Evolutionary conservation across 179 eudicot genomes (phyloP).

Genomic region (Gypsophila paniculata): DNA sequence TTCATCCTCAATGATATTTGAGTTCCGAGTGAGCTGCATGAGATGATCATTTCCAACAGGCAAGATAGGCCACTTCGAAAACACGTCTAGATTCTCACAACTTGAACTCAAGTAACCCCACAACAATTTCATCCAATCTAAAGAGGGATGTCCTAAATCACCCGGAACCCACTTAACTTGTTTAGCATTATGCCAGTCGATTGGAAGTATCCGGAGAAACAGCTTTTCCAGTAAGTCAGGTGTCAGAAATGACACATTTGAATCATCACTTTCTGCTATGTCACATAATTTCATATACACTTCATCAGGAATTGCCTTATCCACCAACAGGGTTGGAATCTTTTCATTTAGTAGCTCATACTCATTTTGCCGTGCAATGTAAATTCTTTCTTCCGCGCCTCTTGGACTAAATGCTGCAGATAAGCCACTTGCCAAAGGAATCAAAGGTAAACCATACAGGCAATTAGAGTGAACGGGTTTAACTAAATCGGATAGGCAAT

Average conservation of each 20-base stretch:
- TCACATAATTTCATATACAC: conserved; percentile 68
- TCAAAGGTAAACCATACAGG: conserved; percentile 74
- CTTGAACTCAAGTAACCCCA: conserved; percentile 72
- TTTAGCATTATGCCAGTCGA: conserved; percentile 82
- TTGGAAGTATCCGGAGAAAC: conserved; percentile 68
- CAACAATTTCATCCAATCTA: conserved; percentile 81
- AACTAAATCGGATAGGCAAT: conserved; percentile 75
- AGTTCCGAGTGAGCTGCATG: conserved; percentile 69
- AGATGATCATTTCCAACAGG: conserved; percentile 79
- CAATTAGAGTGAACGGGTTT: conserved; percentile 53
- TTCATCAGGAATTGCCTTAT: conserved; percentile 54
- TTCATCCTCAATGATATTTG: conserved; percentile 83
- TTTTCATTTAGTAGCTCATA: conserved; percentile 80
- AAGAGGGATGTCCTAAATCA: conserved; percentile 67
- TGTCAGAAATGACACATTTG: conserved; percentile 71
- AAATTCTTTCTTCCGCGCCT: conserved; percentile 70
- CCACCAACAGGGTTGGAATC: conserved; percentile 76
- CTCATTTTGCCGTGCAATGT: conserved; percentile 64
- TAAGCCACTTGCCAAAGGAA: conserved; percentile 86
- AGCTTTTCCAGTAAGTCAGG: conserved; percentile 80
- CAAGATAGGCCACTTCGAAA: conserved; percentile 92
- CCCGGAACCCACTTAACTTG: conserved; percentile 82
- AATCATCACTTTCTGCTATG: conserved; percentile 66
- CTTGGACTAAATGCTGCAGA: conserved; percentile 65
- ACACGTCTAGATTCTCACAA: conserved; percentile 72